Evolutionary conservation across 495 filamentous ascomycete genomes (phyloP).

Genomic region (Penicillium goetzii): DNA sequence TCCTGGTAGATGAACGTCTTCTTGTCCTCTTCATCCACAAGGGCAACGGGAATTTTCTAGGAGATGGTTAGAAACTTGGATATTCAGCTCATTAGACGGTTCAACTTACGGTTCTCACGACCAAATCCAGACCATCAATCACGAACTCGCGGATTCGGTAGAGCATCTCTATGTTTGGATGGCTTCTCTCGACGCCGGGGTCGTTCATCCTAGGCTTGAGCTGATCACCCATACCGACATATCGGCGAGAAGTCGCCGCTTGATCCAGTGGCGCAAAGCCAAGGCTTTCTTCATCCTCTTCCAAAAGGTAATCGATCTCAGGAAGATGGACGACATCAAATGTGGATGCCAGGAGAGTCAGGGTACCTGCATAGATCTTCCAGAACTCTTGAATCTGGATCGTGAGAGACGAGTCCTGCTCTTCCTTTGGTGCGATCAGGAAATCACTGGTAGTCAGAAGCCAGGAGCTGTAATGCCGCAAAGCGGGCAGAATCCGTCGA

Average conservation of each 20-base stretch:
- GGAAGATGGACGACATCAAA: conserved; percentile 63
- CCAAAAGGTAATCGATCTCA: conserved; percentile 67
- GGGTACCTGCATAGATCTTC: conserved; percentile 69
- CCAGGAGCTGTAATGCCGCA: conserved; percentile 79
- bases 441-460: conserved; percentile 56
- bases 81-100: not conserved
- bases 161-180: conserved; percentile 72
- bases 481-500: conserved; percentile 67
- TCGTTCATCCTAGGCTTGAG: conserved; percentile 62
- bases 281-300: conserved; percentile 76
- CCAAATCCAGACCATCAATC: conserved; percentile 64
- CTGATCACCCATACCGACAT: conserved; percentile 45
- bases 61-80: conserved; percentile 9
- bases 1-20: conserved; percentile 61
- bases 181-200: conserved; percentile 56
- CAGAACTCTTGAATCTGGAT: conserved; percentile 68
- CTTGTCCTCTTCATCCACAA: conserved; percentile 52
- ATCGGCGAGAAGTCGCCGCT: conserved; percentile 52
- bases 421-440: conserved; percentile 55
- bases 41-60: conserved; percentile 50
- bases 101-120: conserved; percentile 53
- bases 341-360: conserved; percentile 64
- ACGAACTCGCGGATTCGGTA: conserved; percentile 70
- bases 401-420: conserved; percentile 59
- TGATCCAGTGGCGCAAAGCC: conserved; percentile 71